Base-by-base conservation (phyloP, 345 rosid genomes). In the Psidium friedrichsthalianum region DNA sequence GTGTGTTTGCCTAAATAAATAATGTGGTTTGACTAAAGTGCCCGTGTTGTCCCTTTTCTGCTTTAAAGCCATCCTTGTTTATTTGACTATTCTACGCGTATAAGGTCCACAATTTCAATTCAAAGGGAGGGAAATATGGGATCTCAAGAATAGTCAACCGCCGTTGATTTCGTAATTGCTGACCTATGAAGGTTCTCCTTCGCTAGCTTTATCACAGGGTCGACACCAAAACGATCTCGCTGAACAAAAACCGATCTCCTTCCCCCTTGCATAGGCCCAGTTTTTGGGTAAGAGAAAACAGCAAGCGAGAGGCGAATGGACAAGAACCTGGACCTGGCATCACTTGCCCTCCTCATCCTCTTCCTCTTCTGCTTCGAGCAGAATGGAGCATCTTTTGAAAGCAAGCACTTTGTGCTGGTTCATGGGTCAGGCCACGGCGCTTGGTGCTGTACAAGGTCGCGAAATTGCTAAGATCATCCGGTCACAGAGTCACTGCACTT, bases 341-440 rank as follows among this genome's bases (percentile, higher is more conserved):
- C 76, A 36, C 22, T 81, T 55, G 29, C 11, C 80, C 1, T 74
- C 76, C 58, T 86, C 27, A n/a, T 85, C 87, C 53, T 76, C 74
- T 78, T 90, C 49, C 42, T 80, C 40, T 18, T 32, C 44, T 32
- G 78, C 78, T 64, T 64, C 44, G 24, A 16, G 78, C 44, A 64
- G 44, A 64, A 64, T 8, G 22, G 18, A 0, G 83, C 51, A 12
- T 20, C 61, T 40, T 36, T 61, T 29, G 51, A 64, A 21, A 82
- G 81, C 74, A 86, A 82, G 6, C 93, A 91, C 83, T 90, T 88
- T 55, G 92, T 91, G 53, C 85, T 91, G 40, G 76, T 90, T 32
- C 93, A 91, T 83, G 92, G 93, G 24, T 40, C 91, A 4, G 57
- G 90, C 85, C 91, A 88, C 49, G 93, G 93, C 9, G 93, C 90